phyloP scores from a whole-genome alignment of 371 early-diverging fungal genomes.

The Zancudomyces culisetae region DNA sequence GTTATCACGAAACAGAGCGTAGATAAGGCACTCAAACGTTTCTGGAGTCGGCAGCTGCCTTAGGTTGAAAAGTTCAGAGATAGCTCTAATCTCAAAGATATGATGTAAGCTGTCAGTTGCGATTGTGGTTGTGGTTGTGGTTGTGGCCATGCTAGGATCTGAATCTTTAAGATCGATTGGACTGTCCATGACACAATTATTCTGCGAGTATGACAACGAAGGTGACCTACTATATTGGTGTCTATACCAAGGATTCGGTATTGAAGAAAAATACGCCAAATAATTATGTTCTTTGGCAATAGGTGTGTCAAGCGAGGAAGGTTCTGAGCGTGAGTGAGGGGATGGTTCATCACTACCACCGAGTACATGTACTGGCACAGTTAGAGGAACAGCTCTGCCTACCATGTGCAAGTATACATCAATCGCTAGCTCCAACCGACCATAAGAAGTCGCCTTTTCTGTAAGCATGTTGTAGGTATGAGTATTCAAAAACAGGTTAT shows the following conservation, averaged over 20 bases:
- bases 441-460: neutral
- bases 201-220: neutral
- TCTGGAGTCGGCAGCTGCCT: neutral
- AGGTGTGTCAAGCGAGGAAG: too few species aligned
- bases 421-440: neutral
- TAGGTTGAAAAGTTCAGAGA: neutral
- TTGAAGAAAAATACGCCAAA: neutral
- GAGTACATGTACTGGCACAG: neutral
- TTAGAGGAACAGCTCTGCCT: neutral
- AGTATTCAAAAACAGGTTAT: neutral
- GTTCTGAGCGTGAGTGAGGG: too few species aligned
- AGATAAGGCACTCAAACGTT: neutral
- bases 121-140: neutral
- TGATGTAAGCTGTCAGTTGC: neutral
- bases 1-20: neutral
- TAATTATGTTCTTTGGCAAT: neutral
- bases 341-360: too few species aligned
- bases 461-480: neutral
- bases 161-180: too few species aligned
- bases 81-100: neutral
- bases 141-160: neutral
- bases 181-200: neutral
- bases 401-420: slow-evolving; percentile 3
- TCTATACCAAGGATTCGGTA: too few species aligned
- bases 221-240: too few species aligned